Percentiles rank a stretch among this genome's conserved stretches.
These are phyloP conservation scores for Starmerella stigmatis DNA, from an alignment of 805 yeast species.

Conservation along the genomic window DNA sequence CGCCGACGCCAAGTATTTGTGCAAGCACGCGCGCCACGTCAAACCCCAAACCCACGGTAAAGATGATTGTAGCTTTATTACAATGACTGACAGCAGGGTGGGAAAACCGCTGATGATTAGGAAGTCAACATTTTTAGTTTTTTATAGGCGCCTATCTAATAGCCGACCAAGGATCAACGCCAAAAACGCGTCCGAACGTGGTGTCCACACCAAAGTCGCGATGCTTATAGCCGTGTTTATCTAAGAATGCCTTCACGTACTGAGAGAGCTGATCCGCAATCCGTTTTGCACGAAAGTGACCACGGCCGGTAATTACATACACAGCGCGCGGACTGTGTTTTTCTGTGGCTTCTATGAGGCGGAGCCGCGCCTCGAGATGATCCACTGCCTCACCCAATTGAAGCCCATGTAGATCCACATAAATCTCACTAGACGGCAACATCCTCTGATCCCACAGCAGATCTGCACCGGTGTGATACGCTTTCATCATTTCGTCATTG, in stretches of 20 bases:
- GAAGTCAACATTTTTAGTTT: no score
- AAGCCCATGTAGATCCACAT: constrained; percentile 31
- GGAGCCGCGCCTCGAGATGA: constrained; percentile 24
- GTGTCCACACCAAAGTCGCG: constrained; percentile 30
- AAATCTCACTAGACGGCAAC: constrained; percentile 25
- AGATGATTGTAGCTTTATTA: no score
- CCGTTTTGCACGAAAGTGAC: constrained; percentile 25
- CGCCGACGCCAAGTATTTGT: no score
- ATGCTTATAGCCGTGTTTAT: constrained; percentile 34
- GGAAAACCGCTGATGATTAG: no score
- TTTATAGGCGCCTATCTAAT: neutral
- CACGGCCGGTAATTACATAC: constrained; percentile 30
- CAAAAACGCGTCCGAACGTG: constrained; percentile 33
- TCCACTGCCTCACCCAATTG: constrained; percentile 31
- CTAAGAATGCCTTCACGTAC: constrained; percentile 28
- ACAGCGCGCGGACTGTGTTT: constrained; percentile 25
- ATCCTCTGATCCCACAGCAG: constrained; percentile 25
- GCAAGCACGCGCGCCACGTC: no score
- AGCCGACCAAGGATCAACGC: constrained; percentile 33
- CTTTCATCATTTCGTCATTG: constrained; percentile 26
- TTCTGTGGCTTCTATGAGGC: constrained; percentile 22
- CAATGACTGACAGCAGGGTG: no score
- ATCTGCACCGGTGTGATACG: constrained; percentile 25
- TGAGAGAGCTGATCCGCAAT: constrained; percentile 29
- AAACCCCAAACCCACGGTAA: no score